Evolutionary conservation across 2,329 filamentous ascomycete genomes (phyloP), one percentile per base, ranked within the genome.

Genomic region (Alternaria gaisen): DNA sequence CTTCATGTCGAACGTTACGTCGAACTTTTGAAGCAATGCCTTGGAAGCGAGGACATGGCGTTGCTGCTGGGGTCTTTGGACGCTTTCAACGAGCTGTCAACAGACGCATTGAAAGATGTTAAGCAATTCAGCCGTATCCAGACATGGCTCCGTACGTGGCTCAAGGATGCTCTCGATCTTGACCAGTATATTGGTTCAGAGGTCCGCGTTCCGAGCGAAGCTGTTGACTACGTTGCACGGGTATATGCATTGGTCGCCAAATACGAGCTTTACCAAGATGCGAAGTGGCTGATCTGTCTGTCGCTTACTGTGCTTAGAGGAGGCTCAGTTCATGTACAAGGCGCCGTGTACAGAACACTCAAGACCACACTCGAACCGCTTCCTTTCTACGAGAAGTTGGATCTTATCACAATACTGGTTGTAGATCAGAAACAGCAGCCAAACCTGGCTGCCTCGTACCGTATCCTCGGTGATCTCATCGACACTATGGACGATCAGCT

Each of bases 21-120:
- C 7, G 58, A 57, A 5, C 56, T 73, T 14, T 55, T 78, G 6
- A 66, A 67, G 28, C 54, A 64, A 38, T 69, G 66, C 16, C 60
- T 76, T 5, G 61, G 69, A 18, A 62, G 62, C 20, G 47, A 55
- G 3, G 60, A 61, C 4, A 51, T 51, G 10, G 46, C 58, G 8
- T 47, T 61, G 1, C 56, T 64, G 5, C 63, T 71, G 14, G 56
- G 69, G 5, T 59, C 73, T 4, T 43, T 78, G 16, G 71, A 72
- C 40, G 72, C 76, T 5, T 72, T 76, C 52, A 72, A 72, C 20
- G 72, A 75, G 12, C 28, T 77, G 16, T 63, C 72, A 1, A 51
- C 58, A 4, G 28, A 65, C 28, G 32, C 60, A 6, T 56, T 77
- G 43, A 60, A 59, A 26, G 62, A 70, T 32, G 47, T 67, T 14